Base-by-base conservation (phyloP, 2,329 filamentous ascomycete species). In the Ophiobolus disseminans region DNA sequence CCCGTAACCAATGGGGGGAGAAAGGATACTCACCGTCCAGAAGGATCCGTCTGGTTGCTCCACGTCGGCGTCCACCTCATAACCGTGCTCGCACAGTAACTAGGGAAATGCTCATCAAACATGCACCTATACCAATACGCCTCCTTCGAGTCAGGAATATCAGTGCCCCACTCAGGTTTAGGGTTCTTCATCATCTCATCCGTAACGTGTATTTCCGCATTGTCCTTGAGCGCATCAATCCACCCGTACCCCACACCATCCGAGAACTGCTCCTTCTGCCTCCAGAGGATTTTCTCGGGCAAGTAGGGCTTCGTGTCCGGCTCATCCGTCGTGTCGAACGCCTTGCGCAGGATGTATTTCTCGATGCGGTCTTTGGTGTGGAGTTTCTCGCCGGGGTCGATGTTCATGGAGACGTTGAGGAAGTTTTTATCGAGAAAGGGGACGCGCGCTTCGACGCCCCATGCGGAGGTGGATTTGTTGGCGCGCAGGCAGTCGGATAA, bases 181-280 rank as follows among this genome's bases (percentile, higher is more conserved):
- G 94, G 93, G 84, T 95, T 93, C 82, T 92, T 92, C 89, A 99
- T 91, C 89, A 97, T 91, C 81, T 97, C 93, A 70, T 99, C 93
- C 14, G 90, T 96, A 46, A 99, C 88, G 48, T 94, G 85, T 58
- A 86, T 75, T 77, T 95, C 91, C 25, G 94, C 94, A 68, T 88
- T 90, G 76, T 97, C 94, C 83, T 97, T 97, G 66, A 99, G 85
- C 5, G 87, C 89, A 70, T 99, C 94, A 71, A 99, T 99, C 94
- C 94, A 99, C 57, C 94, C 92, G 79, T 99, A 99, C 48, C 94
- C 94, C 48, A 99, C 94, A 73, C 94, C 95, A 68, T 99, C 95
- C 50, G 89, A 95, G 81, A 99, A 99, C 79, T 99, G 94, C 80
- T 99, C 94, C 86, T 99, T 99, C 78, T 99, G 95, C 72, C 95